A percentile compares a stretch with the other conserved stretches of the same genome.
Evolutionary conservation across 176 grass and related monocot species (phyloP).

Genomic region (Avena sativa): DNA sequence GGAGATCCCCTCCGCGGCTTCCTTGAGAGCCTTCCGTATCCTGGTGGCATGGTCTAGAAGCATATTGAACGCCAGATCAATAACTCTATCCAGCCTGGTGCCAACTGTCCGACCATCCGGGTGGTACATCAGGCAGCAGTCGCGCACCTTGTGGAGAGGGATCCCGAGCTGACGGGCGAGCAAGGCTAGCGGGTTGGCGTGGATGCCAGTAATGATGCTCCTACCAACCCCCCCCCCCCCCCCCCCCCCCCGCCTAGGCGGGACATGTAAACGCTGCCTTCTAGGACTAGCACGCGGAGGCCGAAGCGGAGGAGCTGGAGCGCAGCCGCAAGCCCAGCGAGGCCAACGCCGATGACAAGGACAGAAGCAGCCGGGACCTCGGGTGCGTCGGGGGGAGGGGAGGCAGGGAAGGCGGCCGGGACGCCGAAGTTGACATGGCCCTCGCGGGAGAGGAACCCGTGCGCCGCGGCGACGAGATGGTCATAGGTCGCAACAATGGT

Average conservation of each 20-base stretch:
- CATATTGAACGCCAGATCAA: constrained; percentile 82
- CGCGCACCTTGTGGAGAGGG: constrained; percentile 88
- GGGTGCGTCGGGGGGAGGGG: constrained; percentile 41
- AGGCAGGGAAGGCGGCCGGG: constrained; percentile 65
- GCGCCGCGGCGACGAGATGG: constrained; percentile 66
- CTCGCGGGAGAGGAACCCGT: constrained; percentile 73
- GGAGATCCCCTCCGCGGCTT: constrained; percentile 69
- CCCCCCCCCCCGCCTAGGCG: constrained; percentile 32
- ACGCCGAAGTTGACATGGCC: constrained; percentile 98
- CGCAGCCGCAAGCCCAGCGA: constrained; percentile 78
- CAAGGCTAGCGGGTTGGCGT: constrained; percentile 90
- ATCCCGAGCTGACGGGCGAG: constrained; percentile 82
- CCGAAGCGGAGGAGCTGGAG: constrained; percentile 77
- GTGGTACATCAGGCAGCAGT: constrained; percentile 76
- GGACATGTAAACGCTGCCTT: constrained; percentile 74
- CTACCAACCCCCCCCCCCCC: constrained; percentile 50
- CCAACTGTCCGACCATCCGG: constrained; percentile 65
- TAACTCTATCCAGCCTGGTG: constrained; percentile 54
- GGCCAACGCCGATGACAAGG: constrained; percentile 73
- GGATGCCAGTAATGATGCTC: constrained; percentile 93
- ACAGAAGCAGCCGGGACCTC: constrained; percentile 46
- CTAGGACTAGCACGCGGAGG: constrained; percentile 75
- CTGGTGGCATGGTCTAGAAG: constrained; percentile 71
- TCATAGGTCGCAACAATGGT: constrained; percentile 77
- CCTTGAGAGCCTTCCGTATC: constrained; percentile 64